Conservation (phyloP, 805 yeast genomes). For the Henningerozyma blattae region DNA sequence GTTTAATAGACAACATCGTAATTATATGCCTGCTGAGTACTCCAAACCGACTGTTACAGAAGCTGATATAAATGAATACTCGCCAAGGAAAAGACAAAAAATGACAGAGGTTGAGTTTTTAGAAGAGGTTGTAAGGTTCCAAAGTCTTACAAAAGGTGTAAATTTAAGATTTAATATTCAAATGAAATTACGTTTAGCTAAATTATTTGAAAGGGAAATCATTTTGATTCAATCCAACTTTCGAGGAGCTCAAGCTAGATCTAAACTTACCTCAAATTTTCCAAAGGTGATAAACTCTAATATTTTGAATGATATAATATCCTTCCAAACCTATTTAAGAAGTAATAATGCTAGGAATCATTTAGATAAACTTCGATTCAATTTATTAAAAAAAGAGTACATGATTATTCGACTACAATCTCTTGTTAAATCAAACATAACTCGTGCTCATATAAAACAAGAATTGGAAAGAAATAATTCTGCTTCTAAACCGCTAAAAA, state of each 20-base stretch:
- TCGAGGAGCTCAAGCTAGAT: slow-evolving; percentile 33
- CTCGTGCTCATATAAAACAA: background rate
- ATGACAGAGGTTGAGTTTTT: slow-evolving; percentile 22
- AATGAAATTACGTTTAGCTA: slow-evolving; percentile 49
- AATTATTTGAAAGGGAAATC: slow-evolving; percentile 41
- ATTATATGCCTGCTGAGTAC: slow-evolving; percentile 11
- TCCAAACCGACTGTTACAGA: background rate
- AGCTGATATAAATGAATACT: slow-evolving; percentile 9
- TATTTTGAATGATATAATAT: slow-evolving; percentile 6
- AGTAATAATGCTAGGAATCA: slow-evolving; percentile 28
- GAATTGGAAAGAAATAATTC: background rate
- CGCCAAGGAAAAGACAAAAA: slow-evolving; percentile 18
- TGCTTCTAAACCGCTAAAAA: slow-evolving; percentile 7
- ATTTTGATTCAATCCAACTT: slow-evolving; percentile 36
- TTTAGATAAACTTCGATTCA: slow-evolving; percentile 13
- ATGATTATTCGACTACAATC: slow-evolving; percentile 3
- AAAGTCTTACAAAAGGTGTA: slow-evolving; percentile 62
- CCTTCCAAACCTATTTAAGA: slow-evolving; percentile 45
- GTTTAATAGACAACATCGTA: slow-evolving; percentile 13
- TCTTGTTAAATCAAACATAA: background rate
- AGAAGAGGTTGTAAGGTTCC: slow-evolving; percentile 37
- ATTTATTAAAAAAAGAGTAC: slow-evolving; percentile 18
- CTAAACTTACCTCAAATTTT: slow-evolving; percentile 3
- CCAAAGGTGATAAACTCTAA: slow-evolving; percentile 1
- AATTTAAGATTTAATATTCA: slow-evolving; percentile 50